A percentile compares a stretch with the other conserved stretches of the same genome.
Evolutionary conservation across 1,139 yeast species (phyloP).

Genomic region (Candida glucosophila): DNA sequence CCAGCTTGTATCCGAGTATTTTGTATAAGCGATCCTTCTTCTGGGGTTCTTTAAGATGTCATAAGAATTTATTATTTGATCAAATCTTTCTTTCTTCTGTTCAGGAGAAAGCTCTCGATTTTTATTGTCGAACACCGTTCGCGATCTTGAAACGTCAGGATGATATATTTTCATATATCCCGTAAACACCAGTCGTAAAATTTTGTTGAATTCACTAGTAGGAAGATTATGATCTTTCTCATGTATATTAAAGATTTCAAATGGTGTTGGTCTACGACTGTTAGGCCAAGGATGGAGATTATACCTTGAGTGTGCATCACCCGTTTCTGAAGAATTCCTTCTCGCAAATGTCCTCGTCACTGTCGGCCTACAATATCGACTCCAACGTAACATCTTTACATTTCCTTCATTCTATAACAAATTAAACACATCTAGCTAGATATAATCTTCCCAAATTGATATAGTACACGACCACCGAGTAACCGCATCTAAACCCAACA

Average conservation of each 20-base stretch:
- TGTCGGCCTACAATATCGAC: background rate
- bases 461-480: no score
- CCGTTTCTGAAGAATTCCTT: constrained; percentile 2
- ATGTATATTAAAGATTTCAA: constrained; percentile 54
- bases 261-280: constrained; percentile 56
- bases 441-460: no score
- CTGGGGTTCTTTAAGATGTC: constrained; percentile 54
- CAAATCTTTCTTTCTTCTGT: constrained; percentile 54
- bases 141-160: constrained; percentile 54
- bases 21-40: constrained; percentile 24
- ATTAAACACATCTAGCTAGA: background rate
- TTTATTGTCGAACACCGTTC: constrained; percentile 17
- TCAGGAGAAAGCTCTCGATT: constrained; percentile 22
- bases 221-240: constrained; percentile 12
- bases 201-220: constrained; percentile 28
- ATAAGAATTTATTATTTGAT: constrained; percentile 66
- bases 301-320: constrained; percentile 14
- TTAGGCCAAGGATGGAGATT: constrained; percentile 50
- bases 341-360: background rate
- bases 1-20: constrained; percentile 21
- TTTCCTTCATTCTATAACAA: no score
- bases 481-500: background rate
- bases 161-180: constrained; percentile 74
- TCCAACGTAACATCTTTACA: background rate
- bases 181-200: constrained; percentile 49